Evolutionary conservation across 306 rosid genomes (phyloP), one percentile per base, ranked within the genome.

Genomic region (Lathyrus aphaca): DNA sequence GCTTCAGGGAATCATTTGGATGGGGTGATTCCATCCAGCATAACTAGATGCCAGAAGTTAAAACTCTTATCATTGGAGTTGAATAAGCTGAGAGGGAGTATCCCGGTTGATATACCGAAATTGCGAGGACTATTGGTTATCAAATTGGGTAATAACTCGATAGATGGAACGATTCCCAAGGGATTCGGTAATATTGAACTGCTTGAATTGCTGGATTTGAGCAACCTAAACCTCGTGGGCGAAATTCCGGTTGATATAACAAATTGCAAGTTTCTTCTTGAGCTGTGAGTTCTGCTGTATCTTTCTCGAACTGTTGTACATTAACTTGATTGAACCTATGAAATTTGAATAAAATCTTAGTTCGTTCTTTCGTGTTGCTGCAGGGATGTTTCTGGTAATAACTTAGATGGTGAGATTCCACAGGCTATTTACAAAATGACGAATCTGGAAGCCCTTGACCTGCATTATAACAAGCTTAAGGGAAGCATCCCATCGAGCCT

Each of bases 321-420:
- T 81, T 75, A 59, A 49, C 60, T 49, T 62, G 11, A 70, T 49
- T 58, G 9, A 70, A 53, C 45, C 60, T 75, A 51, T 72, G 63
- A 27, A 27, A 7, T 56, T 17, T 27, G 74, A 72, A 62, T 73
- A 60, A 69, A 63, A 73, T 57, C 73, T 82, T 66, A 74, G 72
- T 39, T 15, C 3, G 27, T 49, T 77, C 17, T 49, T 74, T 18
- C 73, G 16, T 83, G 78, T 82, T 71, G 51, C 74, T 89, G 86
- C 91, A 95, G 99, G 91, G 86, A 95, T 68, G 59, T 89, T 71
- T 95, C 97, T 32, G 91, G 92, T 42, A 95, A 95, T 84, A 77
- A 75, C 64, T 77, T 95, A 63, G 88, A 79, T 10, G 97, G 99
- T 23, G 89, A 77, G 71, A 84, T 95, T 75, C 97, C 99, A 37